These are phyloP conservation scores for Schizothecium vesticola DNA, from an alignment of 495 filamentous ascomycete species.

Conservation along the genomic window DNA sequence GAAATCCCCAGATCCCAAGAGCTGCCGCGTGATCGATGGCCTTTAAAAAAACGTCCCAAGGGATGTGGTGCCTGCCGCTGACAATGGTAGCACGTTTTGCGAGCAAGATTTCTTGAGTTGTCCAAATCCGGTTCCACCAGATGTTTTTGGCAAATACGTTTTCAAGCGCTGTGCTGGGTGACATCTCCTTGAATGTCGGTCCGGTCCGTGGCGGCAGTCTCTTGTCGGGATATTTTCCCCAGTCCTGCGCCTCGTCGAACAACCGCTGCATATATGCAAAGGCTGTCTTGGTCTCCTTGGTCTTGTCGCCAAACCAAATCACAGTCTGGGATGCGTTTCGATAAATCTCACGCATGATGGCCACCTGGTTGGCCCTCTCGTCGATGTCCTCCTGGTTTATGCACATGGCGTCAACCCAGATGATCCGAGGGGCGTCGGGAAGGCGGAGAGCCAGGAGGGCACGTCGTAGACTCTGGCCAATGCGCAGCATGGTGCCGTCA, in stretches of 20 bases:
- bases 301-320: slow-evolving; percentile 10
- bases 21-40: not conserved
- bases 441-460: slow-evolving; percentile 11
- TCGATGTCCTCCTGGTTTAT: slow-evolving; percentile 18
- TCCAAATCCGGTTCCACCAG: slow-evolving; percentile 21
- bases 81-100: slow-evolving; percentile 5
- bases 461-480: slow-evolving; percentile 9
- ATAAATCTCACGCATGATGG: slow-evolving; percentile 14
- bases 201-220: not conserved
- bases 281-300: not conserved
- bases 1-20: not conserved
- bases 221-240: not conserved
- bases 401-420: slow-evolving; percentile 22
- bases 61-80: not conserved
- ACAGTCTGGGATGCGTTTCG: slow-evolving; percentile 2
- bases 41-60: slow-evolving; percentile 6
- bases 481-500: not conserved
- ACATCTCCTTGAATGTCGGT: not conserved
- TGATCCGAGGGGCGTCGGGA: not conserved
- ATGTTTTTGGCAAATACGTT: not conserved
- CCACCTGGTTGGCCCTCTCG: slow-evolving; percentile 13
- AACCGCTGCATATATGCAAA: slow-evolving; percentile 1
- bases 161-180: not conserved
- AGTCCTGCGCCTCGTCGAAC: slow-evolving; percentile 1
- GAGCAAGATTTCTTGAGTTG: slow-evolving; percentile 16